A percentile compares a stretch with the other conserved stretches of the same genome.
Conservation (phyloP, 176 grass and related monocot genomes). For the Oryza meridionalis region DNA sequence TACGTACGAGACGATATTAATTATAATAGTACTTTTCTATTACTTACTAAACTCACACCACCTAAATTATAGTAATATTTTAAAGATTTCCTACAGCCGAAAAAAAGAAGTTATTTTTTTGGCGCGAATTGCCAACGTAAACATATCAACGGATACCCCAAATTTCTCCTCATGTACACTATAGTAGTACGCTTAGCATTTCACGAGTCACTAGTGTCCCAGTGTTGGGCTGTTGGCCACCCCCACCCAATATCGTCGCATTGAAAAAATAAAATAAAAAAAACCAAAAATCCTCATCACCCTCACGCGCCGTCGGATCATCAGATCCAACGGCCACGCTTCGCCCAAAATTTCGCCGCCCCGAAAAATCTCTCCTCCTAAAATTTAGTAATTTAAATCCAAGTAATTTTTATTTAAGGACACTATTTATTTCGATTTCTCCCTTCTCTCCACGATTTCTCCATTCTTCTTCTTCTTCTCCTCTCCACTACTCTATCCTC, state of each 20-base stretch:
- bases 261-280: background rate
- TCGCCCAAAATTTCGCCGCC: background rate
- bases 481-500: background rate
- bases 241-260: background rate
- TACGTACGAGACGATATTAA: too few relatives aligned
- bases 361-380: constrained; percentile 10
- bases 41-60: too few relatives aligned
- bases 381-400: background rate
- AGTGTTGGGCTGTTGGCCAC: background rate
- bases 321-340: background rate
- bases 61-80: too few relatives aligned
- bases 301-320: background rate
- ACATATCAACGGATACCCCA: too few relatives aligned
- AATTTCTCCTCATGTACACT: background rate
- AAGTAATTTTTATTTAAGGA: background rate
- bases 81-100: too few relatives aligned
- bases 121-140: background rate
- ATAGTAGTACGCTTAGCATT: background rate
- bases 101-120: background rate
- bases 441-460: constrained; percentile 16
- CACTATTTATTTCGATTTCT: constrained; percentile 37
- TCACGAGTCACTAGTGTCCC: background rate
- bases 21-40: too few relatives aligned
- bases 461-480: background rate
- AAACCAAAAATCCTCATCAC: background rate